Evolutionary conservation across 345 rosid species (phyloP).

Genomic region (Eucalyptus marginata): DNA sequence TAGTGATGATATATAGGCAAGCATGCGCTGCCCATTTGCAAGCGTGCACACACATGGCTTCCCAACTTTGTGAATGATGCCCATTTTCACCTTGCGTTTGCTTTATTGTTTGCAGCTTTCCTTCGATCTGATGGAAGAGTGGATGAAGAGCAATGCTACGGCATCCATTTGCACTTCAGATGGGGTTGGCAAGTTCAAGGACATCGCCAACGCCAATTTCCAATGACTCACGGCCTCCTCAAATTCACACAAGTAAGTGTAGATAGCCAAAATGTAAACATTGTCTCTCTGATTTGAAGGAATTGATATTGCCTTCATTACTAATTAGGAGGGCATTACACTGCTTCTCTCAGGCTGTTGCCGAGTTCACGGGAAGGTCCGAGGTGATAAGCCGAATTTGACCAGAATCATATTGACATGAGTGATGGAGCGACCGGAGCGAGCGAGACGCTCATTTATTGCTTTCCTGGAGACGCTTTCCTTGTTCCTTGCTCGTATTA

Average conservation of each 20-base stretch:
- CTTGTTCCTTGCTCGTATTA: conserved; percentile 7
- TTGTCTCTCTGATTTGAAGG: not conserved
- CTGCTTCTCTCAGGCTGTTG: conserved; percentile 39
- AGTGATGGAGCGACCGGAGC: conserved; percentile 24
- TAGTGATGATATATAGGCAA: not conserved
- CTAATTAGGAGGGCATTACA: not conserved
- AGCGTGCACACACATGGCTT: not conserved
- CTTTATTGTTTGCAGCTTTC: not conserved
- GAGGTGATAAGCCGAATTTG: conserved; percentile 44
- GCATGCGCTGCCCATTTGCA: not conserved
- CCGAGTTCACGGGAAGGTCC: conserved; percentile 54
- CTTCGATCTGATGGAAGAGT: not conserved
- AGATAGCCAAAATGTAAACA: not conserved
- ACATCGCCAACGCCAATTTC: conserved; percentile 53
- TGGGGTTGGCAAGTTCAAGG: conserved; percentile 41
- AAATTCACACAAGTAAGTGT: conserved; percentile 46
- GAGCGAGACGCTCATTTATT: not conserved
- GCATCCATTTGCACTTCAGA: conserved; percentile 68
- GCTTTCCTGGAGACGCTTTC: conserved; percentile 8
- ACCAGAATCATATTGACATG: conserved; percentile 59
- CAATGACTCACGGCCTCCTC: conserved; percentile 70
- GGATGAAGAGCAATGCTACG: conserved; percentile 45
- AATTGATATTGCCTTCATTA: not conserved
- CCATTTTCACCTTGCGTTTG: not conserved
- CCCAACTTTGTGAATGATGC: not conserved